Conservation (phyloP, 2,329 filamentous ascomycete genomes). For the Metarhizium brunneum region DNA sequence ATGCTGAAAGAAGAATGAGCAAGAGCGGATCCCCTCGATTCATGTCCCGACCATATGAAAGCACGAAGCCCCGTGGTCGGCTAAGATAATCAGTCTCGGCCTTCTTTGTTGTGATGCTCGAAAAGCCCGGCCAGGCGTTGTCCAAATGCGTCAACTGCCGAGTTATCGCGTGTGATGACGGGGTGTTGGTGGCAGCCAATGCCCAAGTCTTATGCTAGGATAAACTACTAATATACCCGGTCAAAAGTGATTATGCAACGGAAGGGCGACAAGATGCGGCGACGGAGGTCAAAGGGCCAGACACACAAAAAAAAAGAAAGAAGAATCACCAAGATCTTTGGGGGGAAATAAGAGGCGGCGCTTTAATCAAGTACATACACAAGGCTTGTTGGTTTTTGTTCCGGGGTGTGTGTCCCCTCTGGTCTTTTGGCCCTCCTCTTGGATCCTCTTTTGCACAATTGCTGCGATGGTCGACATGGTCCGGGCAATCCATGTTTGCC, state of each 20-base stretch:
- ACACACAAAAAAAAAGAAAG: neutral
- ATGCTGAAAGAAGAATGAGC: neutral
- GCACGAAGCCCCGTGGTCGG: neutral
- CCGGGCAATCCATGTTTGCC: neutral
- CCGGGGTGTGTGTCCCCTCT: neutral
- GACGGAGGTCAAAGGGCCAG: neutral
- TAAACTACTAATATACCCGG: too few relatives aligned
- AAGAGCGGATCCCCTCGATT: neutral
- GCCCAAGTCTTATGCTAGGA: neutral
- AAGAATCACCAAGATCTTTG: neutral
- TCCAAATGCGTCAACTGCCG: neutral
- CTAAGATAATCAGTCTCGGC: too few relatives aligned
- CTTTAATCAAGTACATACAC: neutral
- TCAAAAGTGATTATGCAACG: neutral
- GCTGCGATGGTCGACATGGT: neutral
- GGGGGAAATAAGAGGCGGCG: neutral
- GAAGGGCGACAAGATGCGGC: neutral
- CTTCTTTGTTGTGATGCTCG: neutral
- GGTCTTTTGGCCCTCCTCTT: neutral
- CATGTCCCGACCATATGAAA: neutral
- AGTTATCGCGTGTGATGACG: neutral
- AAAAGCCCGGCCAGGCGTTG: neutral
- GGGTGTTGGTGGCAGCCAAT: neutral
- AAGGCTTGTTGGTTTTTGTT: neutral
- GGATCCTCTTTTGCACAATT: neutral